Evolutionary conservation across 257 asterid genomes (phyloP), one percentile per base, ranked within the genome.

Genomic region (Solanum dulcamara): DNA sequence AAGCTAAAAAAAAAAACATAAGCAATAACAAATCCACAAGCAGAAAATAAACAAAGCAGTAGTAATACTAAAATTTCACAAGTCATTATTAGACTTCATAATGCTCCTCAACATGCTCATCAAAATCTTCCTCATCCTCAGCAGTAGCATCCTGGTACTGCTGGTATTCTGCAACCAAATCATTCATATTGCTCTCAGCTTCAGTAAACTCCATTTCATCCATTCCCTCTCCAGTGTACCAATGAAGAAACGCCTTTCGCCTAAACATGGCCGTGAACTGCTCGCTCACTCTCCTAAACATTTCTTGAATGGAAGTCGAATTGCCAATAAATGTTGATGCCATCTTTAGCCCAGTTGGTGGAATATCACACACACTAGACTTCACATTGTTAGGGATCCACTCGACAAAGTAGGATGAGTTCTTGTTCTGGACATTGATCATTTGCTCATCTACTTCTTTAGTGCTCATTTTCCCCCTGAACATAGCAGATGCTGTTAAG

Each of bases 131-230:
- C 12, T 91, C 92, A 22, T 89, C 94, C 8, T 91, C 94, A 0
- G 92, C 92, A 22, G 93, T 89, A 3, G 95, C 95, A 85, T 92
- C 95, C 72, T 92, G 95, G 10, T 91, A 90, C 22, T 92, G 95
- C 88, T 92, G 95, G 50, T 92, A 91, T 86, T 92, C 94, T 0
- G 95, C 93, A 72, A 91, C 94, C 60, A 92, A 86, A 81, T 91
- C 95, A 26, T 92, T 92, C 95, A 92, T 92, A 35, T 92, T 92
- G 81, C 95, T 92, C 90, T 91, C 95, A 0, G 94, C 95, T 67
- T 92, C 95, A 0, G 95, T 92, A 48, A 92, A 92, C 40, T 92
- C 95, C 95, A 91, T 91, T 53, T 92, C 95, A n/a, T 92, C 95
- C 95, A 91, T 92, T 13, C 94, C 95, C 71, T 92, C 93, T 9